Conservation (phyloP, 1,139 yeast species). For the Geotrichum australiense region DNA sequence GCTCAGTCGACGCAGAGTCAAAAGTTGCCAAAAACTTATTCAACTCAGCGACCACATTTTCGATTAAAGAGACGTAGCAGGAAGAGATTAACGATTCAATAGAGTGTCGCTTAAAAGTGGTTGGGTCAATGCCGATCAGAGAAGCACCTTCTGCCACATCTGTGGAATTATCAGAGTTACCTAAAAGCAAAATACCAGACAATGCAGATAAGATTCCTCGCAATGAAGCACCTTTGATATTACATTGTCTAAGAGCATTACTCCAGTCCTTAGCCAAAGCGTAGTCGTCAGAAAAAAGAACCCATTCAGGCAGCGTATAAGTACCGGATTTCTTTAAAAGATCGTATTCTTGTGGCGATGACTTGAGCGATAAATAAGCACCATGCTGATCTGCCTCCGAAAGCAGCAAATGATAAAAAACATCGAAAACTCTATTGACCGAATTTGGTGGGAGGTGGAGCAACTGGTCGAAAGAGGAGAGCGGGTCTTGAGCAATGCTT, state of each 20-base stretch:
- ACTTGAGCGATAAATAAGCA: conserved; percentile 31
- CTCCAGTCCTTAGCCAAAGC: conserved; percentile 39
- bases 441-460: conserved; percentile 27
- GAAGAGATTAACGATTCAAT: conserved; percentile 33
- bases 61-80: conserved; percentile 32
- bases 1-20: conserved; percentile 24
- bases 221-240: conserved; percentile 31
- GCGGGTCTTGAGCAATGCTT: conserved; percentile 29
- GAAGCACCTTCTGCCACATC: conserved; percentile 38
- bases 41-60: conserved; percentile 32
- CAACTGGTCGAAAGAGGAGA: conserved; percentile 31
- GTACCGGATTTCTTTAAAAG: conserved; percentile 31
- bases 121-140: conserved; percentile 35
- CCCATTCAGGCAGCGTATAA: conserved; percentile 35
- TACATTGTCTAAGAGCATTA: conserved; percentile 34
- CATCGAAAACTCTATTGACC: conserved; percentile 34
- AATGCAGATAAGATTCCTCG: conserved; percentile 33
- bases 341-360: conserved; percentile 31
- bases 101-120: conserved; percentile 25
- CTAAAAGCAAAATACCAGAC: conserved; percentile 37
- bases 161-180: conserved; percentile 28
- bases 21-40: conserved; percentile 31
- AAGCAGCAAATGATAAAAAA: conserved; percentile 35
- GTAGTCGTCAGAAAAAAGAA: conserved; percentile 33
- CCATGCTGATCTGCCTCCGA: conserved; percentile 32